These are phyloP conservation scores for Gossypium mustelinum DNA, from an alignment of 345 rosid genomes.

Conservation along the genomic window DNA sequence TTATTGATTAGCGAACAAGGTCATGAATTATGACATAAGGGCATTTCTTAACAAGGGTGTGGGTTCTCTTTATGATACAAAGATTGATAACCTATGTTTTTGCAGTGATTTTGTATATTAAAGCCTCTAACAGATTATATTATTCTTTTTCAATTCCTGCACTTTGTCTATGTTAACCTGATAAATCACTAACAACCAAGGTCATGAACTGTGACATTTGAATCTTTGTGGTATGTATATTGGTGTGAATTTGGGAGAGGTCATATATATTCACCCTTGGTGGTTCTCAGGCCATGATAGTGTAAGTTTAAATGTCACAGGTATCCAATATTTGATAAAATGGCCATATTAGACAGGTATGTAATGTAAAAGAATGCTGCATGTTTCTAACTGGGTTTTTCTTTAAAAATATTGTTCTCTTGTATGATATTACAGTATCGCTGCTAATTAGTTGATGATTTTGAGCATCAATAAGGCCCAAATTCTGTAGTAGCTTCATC, in stretches of 20 bases:
- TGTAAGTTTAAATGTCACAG: neutral
- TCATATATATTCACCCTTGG: neutral
- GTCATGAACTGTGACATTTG: neutral
- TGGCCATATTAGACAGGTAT: neutral
- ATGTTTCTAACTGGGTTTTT: neutral
- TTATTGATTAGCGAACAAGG: neutral
- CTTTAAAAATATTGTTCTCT: neutral
- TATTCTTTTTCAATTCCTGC: neutral
- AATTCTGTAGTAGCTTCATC: neutral
- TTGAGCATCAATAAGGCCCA: neutral
- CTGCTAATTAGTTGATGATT: neutral
- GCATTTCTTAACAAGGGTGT: neutral
- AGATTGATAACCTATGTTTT: neutral
- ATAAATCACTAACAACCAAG: neutral
- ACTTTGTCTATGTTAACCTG: neutral
- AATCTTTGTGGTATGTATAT: neutral
- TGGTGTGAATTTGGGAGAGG: neutral
- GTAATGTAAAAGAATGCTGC: neutral
- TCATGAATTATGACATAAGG: conserved; percentile 1
- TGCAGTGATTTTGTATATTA: neutral
- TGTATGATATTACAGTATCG: neutral
- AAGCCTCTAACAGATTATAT: neutral
- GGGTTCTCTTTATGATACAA: neutral
- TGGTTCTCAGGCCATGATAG: neutral
- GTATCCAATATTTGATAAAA: neutral